Evolutionary conservation across 495 filamentous ascomycete species (phyloP).

Genomic region (Aspergillus hancockii): DNA sequence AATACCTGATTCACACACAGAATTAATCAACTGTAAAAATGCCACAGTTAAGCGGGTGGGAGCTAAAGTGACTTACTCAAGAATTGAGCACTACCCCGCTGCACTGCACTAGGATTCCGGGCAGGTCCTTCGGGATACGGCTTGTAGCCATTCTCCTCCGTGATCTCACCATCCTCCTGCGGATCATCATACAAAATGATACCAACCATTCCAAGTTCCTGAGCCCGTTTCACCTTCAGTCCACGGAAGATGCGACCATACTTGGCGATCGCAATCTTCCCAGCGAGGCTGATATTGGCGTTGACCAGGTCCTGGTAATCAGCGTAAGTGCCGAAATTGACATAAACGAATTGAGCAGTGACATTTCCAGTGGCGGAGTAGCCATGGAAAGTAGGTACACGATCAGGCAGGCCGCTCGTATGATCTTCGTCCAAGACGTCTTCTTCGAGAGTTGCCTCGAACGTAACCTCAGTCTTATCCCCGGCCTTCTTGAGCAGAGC

Average conservation of each 20-base stretch:
- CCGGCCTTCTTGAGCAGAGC: slow-evolving; percentile 65
- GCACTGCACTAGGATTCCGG: slow-evolving; percentile 83
- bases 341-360: slow-evolving; percentile 78
- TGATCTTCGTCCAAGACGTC: slow-evolving; percentile 83
- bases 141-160: slow-evolving; percentile 76
- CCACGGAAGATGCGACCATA: slow-evolving; percentile 89
- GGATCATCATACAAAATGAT: slow-evolving; percentile 86
- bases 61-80: slow-evolving; percentile 52
- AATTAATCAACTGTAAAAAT: not conserved
- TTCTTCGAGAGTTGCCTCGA: slow-evolving; percentile 80
- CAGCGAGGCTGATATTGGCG: slow-evolving; percentile 72
- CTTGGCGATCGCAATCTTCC: slow-evolving; percentile 84
- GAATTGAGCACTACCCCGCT: slow-evolving; percentile 88
- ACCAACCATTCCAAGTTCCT: slow-evolving; percentile 90
- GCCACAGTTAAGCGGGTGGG: not conserved
- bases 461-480: slow-evolving; percentile 55
- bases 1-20: slow-evolving; percentile 43
- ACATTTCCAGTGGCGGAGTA: slow-evolving; percentile 93
- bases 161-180: slow-evolving; percentile 80
- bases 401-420: slow-evolving; percentile 68
- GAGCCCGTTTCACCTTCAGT: slow-evolving; percentile 88
- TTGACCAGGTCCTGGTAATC: slow-evolving; percentile 84
- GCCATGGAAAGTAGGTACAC: slow-evolving; percentile 92
- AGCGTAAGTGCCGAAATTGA: slow-evolving; percentile 82
- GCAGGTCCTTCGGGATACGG: slow-evolving; percentile 87